Evolutionary conservation across 2,329 filamentous ascomycete species (phyloP).

Genomic region (Sclerotiophoma versabilis): DNA sequence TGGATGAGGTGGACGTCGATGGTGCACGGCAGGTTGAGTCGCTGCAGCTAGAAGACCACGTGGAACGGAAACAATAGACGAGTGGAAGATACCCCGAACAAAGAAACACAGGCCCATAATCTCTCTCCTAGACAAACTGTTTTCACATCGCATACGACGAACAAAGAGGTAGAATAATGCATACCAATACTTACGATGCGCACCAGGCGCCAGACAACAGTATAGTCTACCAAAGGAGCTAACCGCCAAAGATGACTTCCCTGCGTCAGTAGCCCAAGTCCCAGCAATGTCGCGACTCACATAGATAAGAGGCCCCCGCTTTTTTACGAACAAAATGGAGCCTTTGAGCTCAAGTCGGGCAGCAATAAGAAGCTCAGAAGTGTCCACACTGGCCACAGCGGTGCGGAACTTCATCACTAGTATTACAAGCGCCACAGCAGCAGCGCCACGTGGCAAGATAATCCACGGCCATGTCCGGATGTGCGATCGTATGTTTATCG

Average conservation of each 20-base stretch:
- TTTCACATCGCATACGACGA: neutral
- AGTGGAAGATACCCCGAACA: neutral
- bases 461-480: neutral
- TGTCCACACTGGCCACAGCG: neutral
- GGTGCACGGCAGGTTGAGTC: constrained; percentile 21
- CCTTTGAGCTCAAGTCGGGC: too few species aligned
- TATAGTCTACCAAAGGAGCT: too few species aligned
- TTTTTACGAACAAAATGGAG: too few species aligned
- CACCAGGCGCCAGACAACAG: too few species aligned
- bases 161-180: neutral
- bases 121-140: too few species aligned
- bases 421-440: neutral
- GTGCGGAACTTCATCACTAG: neutral
- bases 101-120: neutral
- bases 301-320: too few species aligned
- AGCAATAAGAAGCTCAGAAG: neutral
- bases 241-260: too few species aligned
- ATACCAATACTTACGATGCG: too few species aligned
- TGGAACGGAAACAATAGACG: neutral
- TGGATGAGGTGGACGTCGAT: constrained; percentile 27
- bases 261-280: too few species aligned
- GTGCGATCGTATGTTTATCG: neutral
- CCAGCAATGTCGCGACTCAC: too few species aligned
- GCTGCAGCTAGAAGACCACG: constrained; percentile 33
- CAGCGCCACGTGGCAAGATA: neutral